Percentiles rank a stretch among this genome's conserved stretches.
Conservation (phyloP, 1,284 basidiomycete species). For the Anthracocystis walkeri region DNA sequence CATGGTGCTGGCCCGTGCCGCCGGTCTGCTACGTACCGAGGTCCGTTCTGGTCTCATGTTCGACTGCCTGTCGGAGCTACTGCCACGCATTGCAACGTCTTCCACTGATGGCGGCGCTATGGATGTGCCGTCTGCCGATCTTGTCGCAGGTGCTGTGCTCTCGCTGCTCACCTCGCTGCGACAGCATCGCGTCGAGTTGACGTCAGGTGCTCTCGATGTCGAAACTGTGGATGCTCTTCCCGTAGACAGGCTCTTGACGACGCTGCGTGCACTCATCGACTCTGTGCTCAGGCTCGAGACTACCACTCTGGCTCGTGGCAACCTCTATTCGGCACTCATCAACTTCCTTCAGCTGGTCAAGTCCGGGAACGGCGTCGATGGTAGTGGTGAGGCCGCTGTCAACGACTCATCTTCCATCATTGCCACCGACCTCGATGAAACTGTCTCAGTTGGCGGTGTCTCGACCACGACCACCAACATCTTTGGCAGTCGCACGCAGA, state of each 20-base stretch:
- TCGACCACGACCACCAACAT: conserved; percentile 42
- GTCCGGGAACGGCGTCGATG: conserved; percentile 24
- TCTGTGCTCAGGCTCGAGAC: conserved; percentile 82
- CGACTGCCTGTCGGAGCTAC: conserved; percentile 60
- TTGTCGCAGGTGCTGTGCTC: conserved; percentile 84
- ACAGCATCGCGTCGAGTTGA: conserved; percentile 51
- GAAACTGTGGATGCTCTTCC: conserved; percentile 50
- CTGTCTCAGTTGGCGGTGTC: conserved; percentile 48
- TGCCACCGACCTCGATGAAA: conserved; percentile 51
- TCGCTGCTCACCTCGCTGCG: conserved; percentile 83
- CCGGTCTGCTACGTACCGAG: conserved; percentile 58
- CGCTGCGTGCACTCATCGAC: conserved; percentile 82
- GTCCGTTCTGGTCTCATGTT: conserved; percentile 58
- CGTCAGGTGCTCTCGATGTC: conserved; percentile 59
- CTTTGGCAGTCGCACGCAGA: conserved; percentile 33
- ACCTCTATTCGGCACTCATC: conserved; percentile 89
- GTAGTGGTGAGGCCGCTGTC: conserved; percentile 40
- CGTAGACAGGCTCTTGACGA: conserved; percentile 78
- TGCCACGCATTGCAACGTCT: conserved; percentile 58
- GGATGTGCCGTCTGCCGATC: conserved; percentile 79
- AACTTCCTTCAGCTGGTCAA: conserved; percentile 82
- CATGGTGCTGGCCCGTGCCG: conserved; percentile 58
- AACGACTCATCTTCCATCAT: conserved; percentile 54
- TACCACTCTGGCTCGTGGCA: conserved; percentile 91
- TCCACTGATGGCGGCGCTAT: conserved; percentile 47